Conservation (phyloP, 495 filamentous ascomycete species). For the Rhizodiscina lignyota region DNA sequence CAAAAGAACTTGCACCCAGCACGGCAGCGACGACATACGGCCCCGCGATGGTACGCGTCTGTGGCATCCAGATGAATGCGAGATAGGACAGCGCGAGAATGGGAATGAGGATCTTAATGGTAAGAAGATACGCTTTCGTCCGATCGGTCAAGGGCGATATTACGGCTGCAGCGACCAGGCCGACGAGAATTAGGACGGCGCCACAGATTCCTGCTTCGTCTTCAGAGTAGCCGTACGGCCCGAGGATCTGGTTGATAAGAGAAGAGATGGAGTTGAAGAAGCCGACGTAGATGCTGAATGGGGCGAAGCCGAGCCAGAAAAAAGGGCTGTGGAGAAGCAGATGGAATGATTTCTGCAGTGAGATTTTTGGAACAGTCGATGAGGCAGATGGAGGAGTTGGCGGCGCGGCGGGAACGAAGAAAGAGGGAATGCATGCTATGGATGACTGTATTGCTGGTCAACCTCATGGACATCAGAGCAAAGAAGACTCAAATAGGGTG, state of each 20-base stretch:
- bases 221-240: conserved; percentile 65
- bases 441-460: conserved; percentile 29
- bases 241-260: conserved; percentile 77
- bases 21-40: conserved; percentile 52
- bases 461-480: neutral
- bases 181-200: conserved; percentile 77
- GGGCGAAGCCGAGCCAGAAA: conserved; percentile 61
- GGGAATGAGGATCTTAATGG: conserved; percentile 62
- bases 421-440: conserved; percentile 54
- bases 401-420: conserved; percentile 68
- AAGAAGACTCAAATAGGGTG: neutral
- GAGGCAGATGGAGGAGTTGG: conserved; percentile 46
- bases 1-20: conserved; percentile 68
- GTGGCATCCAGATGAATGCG: conserved; percentile 64
- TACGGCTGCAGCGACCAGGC: conserved; percentile 60
- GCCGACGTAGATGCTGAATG: conserved; percentile 72
- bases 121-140: conserved; percentile 59
- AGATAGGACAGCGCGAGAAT: conserved; percentile 59
- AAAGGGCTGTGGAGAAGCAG: conserved; percentile 28
- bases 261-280: conserved; percentile 88
- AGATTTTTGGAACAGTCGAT: conserved; percentile 19
- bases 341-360: conserved; percentile 37
- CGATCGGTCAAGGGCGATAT: conserved; percentile 68
- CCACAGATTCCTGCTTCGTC: conserved; percentile 79
- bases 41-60: conserved; percentile 45